Conservation (phyloP, 306 rosid species). For the Rosa rugosa region DNA sequence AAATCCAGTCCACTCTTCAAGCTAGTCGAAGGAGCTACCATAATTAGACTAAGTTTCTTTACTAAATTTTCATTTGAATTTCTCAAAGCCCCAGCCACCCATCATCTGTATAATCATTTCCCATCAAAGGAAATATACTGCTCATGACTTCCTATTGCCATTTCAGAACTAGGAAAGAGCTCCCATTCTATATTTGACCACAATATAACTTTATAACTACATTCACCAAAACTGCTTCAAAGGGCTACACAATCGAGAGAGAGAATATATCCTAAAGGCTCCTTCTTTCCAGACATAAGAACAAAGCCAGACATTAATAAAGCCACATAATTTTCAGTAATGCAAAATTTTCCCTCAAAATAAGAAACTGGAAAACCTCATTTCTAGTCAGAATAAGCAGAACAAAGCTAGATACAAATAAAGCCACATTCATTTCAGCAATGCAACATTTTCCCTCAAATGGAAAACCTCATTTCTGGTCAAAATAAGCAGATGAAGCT, state of each 20-base stretch:
- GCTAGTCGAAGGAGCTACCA: neutral
- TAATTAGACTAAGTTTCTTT: neutral
- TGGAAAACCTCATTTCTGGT: conserved; percentile 6
- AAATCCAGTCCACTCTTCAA: neutral
- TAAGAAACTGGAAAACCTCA: neutral
- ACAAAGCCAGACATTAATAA: neutral
- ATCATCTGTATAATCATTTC: neutral
- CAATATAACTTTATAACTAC: neutral
- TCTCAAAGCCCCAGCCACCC: conserved; percentile 1
- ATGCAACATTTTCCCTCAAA: neutral
- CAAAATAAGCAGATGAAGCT: conserved; percentile 1
- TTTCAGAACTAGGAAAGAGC: neutral
- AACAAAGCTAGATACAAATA: neutral
- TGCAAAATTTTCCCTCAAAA: neutral
- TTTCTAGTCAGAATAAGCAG: neutral
- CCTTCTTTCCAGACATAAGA: neutral
- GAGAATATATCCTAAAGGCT: neutral
- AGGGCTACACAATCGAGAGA: neutral
- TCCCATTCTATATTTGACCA: neutral
- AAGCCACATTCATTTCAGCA: neutral
- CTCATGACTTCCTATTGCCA: neutral
- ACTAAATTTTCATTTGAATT: neutral
- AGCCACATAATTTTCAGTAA: neutral
- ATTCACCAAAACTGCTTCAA: neutral
- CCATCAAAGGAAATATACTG: neutral